Base-by-base conservation (phyloP, 768 basidiomycete species). In the Russula sp. region DNA sequence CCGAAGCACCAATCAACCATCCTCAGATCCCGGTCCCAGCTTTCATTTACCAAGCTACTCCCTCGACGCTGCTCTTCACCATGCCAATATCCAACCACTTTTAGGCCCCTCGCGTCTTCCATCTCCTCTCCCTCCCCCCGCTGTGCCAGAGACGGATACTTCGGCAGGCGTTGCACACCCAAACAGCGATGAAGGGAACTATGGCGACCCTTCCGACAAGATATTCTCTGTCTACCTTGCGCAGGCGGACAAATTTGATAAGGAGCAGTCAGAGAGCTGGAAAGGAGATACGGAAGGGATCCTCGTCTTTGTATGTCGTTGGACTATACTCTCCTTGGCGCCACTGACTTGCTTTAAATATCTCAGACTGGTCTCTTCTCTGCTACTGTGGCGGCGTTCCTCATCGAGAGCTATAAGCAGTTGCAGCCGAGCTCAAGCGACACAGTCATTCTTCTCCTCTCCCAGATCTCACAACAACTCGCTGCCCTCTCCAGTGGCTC, bases 311-410 rank as follows among this genome's bases (percentile, higher is more conserved):
- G 68, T 69, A 50, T 51, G 67, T 67, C 38, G n/a, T 67, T 46
- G 16, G 5, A 32, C 1, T 18, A 5, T 24, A 18, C 46, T 2
- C 14, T 38, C 8, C n/a, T 42, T 8, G 5, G 13, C 16, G 8
- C 26, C 2, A 13, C 38, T 50, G 16, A 55, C 22, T 46, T 22
- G 9, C 10, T n/a, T 5, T 30, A 11, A 28, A 28, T 14, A n/a
- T 55, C 3, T 22, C 14, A 72, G 71, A 72, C 71, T 1, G 71
- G 71, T 62, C 65, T 72, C 4, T 70, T 72, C 59, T 71, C 71
- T 24, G 71, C 71, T 3, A 70, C 70, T 2, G 61, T 70, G 11
- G 71, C 71, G 6, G 70, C 68, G 1, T 69, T 72, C 60, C 59
- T 71, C 42, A 52, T 70, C 52, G 62, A 70, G 28, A 66, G 69